phyloP scores from a whole-genome alignment of 176 grass and related monocot species.

The Carex parvula region DNA sequence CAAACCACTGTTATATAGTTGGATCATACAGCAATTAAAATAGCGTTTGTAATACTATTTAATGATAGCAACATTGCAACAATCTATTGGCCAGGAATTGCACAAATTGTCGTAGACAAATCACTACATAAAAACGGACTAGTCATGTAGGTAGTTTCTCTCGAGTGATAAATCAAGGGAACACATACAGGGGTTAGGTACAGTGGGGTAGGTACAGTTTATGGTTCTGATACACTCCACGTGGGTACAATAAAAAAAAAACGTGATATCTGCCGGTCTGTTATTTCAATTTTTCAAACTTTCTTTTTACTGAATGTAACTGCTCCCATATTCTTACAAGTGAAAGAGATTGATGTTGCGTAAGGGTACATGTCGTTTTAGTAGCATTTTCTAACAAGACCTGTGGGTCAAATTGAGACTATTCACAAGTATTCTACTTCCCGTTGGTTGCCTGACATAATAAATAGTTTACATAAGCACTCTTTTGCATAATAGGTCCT shows the following conservation, averaged over 20 bases:
- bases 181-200: background rate
- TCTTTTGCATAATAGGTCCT: background rate
- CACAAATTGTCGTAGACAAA: background rate
- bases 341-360: background rate
- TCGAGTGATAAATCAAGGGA: background rate
- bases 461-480: background rate
- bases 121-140: background rate
- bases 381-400: background rate
- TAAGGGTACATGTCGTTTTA: background rate
- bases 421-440: background rate
- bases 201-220: background rate
- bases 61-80: background rate
- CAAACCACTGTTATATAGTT: background rate
- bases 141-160: background rate
- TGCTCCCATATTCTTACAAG: background rate
- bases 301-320: background rate
- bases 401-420: background rate
- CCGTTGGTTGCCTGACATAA: background rate
- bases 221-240: background rate
- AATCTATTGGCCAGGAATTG: background rate
- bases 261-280: background rate
- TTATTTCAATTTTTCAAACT: background rate
- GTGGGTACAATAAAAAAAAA: background rate
- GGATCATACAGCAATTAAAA: background rate
- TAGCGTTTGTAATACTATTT: background rate